Evolutionary conservation across 345 rosid species (phyloP).

Genomic region (Citrus medica): DNA sequence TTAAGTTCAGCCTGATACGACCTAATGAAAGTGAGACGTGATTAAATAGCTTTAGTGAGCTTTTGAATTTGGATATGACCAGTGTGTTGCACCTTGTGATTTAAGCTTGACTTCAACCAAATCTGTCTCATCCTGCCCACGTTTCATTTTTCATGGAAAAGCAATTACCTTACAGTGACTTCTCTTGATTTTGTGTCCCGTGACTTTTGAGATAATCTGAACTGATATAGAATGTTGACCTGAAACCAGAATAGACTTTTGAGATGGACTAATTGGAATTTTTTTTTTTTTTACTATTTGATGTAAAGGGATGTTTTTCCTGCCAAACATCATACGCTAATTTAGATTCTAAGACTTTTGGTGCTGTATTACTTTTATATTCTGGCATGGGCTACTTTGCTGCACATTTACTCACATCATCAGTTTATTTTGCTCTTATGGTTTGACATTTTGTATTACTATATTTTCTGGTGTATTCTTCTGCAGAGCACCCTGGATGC

Average conservation of each 20-base stretch:
- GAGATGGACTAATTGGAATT: not conserved
- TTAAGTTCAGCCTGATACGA: not conserved
- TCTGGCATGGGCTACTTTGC: not conserved
- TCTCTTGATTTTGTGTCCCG: not conserved
- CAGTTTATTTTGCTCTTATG: not conserved
- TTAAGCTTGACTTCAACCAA: not conserved
- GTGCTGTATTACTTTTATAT: not conserved
- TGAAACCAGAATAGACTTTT: not conserved
- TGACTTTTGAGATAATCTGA: not conserved
- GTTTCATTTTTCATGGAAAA: not conserved
- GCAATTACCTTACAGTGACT: not conserved
- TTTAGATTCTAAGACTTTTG: not conserved
- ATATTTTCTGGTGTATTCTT: constrained; percentile 4
- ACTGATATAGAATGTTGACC: not conserved
- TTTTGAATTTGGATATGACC: not conserved
- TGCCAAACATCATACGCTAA: not conserved
- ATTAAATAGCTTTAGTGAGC: not conserved
- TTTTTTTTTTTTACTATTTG: not conserved
- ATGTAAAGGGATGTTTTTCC: too few relatives aligned
- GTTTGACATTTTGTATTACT: not conserved
- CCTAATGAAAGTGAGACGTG: not conserved
- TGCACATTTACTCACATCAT: not conserved
- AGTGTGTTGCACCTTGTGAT: not conserved
- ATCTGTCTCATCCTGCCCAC: not conserved
- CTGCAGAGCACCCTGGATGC: constrained; percentile 76